These are phyloP conservation scores for Tuber microsphaerosporum DNA, from an alignment of 495 filamentous ascomycete species.

Conservation along the genomic window DNA sequence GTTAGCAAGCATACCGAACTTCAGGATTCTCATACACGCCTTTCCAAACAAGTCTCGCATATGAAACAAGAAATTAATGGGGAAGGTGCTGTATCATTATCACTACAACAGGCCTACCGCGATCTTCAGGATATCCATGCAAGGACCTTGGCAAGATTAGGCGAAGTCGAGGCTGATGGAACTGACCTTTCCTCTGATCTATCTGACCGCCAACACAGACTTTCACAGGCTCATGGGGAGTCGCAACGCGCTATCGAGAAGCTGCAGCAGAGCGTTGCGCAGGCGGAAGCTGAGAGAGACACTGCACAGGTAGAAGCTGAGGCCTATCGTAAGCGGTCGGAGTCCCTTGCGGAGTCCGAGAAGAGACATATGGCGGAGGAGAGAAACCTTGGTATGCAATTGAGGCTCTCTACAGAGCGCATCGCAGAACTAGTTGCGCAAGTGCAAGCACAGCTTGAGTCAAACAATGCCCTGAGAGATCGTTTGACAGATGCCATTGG, in stretches of 20 bases:
- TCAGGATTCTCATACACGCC: slow-evolving; percentile 41
- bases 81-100: slow-evolving; percentile 51
- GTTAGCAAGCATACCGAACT: slow-evolving; percentile 49
- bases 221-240: slow-evolving; percentile 54
- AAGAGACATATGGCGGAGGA: slow-evolving; percentile 59
- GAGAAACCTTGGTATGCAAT: slow-evolving; percentile 55
- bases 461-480: slow-evolving; percentile 64
- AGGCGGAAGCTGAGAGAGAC: slow-evolving; percentile 66
- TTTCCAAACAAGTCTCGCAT: slow-evolving; percentile 42
- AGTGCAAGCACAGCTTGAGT: slow-evolving; percentile 65
- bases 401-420: slow-evolving; percentile 62
- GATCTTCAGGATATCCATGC: slow-evolving; percentile 63
- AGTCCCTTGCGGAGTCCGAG: slow-evolving; percentile 56
- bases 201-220: slow-evolving; percentile 45
- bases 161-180: slow-evolving; percentile 41
- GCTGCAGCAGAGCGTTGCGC: slow-evolving; percentile 57
- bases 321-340: slow-evolving; percentile 55
- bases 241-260: slow-evolving; percentile 55
- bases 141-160: slow-evolving; percentile 44
- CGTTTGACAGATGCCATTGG: slow-evolving; percentile 80
- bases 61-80: slow-evolving; percentile 34
- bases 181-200: slow-evolving; percentile 49
- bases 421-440: slow-evolving; percentile 69
- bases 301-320: slow-evolving; percentile 56
- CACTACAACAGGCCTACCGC: slow-evolving; percentile 68